Evolutionary conservation across 176 grass and related monocot species (phyloP).

Genomic region (Oryza nivara): DNA sequence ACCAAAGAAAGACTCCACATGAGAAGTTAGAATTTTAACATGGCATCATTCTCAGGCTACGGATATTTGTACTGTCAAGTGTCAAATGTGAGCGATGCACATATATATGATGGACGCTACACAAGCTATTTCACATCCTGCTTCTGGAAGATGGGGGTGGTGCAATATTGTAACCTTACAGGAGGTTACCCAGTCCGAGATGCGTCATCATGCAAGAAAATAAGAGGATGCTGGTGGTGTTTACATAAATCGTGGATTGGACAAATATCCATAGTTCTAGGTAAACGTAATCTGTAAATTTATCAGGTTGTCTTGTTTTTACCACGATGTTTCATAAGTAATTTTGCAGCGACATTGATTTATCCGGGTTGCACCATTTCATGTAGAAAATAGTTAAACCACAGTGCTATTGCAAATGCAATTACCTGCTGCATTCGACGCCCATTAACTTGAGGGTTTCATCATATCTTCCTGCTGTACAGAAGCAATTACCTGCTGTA

Average conservation of each 20-base stretch:
- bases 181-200: slow-evolving; percentile 9
- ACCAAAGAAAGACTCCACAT: slow-evolving; percentile 39
- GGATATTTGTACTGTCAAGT: not conserved
- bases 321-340: slow-evolving; percentile 12
- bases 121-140: not conserved
- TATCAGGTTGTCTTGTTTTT: slow-evolving; percentile 2
- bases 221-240: slow-evolving; percentile 26
- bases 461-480: not conserved
- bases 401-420: slow-evolving; percentile 28
- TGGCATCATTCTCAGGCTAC: slow-evolving; percentile 9
- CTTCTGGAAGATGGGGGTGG: slow-evolving; percentile 24
- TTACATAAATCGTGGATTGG: slow-evolving; percentile 21
- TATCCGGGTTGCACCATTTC: no score
- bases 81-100: slow-evolving; percentile 8
- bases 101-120: not conserved
- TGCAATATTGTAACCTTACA: not conserved
- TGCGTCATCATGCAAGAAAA: slow-evolving; percentile 9
- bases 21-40: slow-evolving; percentile 27
- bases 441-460: not conserved
- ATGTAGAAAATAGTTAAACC: not conserved
- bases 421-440: not conserved
- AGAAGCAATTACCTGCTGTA: not conserved
- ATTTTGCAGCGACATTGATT: slow-evolving; percentile 20
- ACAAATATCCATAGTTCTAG: slow-evolving; percentile 33
- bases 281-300: slow-evolving; percentile 25